Evolutionary conservation across 495 filamentous ascomycete genomes (phyloP).

Genomic region (Penicillium angulare): DNA sequence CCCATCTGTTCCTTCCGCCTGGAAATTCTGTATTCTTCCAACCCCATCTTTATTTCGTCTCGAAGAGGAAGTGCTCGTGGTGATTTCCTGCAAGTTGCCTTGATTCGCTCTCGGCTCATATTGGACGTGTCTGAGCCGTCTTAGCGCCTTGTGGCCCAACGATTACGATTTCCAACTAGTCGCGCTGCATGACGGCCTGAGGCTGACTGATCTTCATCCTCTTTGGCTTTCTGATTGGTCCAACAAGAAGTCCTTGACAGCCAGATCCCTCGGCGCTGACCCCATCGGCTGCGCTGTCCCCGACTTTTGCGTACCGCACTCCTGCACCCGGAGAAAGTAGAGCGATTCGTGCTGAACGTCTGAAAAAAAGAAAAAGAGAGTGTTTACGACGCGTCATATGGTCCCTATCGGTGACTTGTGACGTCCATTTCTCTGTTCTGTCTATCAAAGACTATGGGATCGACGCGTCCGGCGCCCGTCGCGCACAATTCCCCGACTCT

Average conservation of each 20-base stretch:
- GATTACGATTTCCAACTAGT: constrained; percentile 15
- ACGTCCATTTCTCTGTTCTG: constrained; percentile 3
- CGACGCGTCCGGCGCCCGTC: constrained; percentile 62
- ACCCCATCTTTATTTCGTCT: neutral
- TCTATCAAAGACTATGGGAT: constrained; percentile 49
- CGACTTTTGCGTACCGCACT: too few species aligned
- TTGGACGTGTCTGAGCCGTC: constrained; percentile 19
- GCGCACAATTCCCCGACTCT: constrained; percentile 65
- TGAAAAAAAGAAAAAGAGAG: too few species aligned
- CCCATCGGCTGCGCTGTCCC: constrained; percentile 5
- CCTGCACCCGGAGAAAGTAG: neutral
- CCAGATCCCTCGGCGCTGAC: constrained; percentile 14
- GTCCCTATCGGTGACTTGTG: constrained; percentile 15
- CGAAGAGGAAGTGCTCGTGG: constrained; percentile 9
- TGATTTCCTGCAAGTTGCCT: constrained; percentile 8
- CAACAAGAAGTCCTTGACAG: constrained; percentile 17
- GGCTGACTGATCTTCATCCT: constrained; percentile 16
- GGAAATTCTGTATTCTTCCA: neutral
- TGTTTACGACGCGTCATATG: constrained; percentile 28
- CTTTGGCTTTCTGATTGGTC: constrained; percentile 14
- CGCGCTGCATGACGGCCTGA: constrained; percentile 26
- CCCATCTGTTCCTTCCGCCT: neutral
- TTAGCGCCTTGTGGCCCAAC: constrained; percentile 30
- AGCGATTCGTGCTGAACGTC: neutral
- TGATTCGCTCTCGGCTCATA: constrained; percentile 16